phyloP scores from a whole-genome alignment of 2,329 filamentous ascomycete genomes.

The Penicillium brasilianum region DNA sequence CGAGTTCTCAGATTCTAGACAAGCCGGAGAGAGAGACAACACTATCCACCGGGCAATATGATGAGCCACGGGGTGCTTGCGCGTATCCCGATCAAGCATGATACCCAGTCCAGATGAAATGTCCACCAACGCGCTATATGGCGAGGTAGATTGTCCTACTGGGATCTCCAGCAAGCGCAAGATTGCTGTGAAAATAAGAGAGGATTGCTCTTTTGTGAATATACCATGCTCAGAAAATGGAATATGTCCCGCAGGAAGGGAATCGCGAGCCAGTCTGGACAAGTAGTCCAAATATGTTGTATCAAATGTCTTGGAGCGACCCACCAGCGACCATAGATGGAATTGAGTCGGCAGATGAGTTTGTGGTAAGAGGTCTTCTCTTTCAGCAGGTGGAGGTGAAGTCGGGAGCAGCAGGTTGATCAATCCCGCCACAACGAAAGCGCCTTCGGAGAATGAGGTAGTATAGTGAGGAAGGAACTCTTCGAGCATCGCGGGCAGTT shows the following conservation, averaged over 20 bases:
- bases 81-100: slow-evolving; percentile 87
- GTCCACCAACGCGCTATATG: slow-evolving; percentile 82
- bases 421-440: slow-evolving; percentile 87
- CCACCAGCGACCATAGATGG: slow-evolving; percentile 93
- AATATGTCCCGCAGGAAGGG: slow-evolving; percentile 73
- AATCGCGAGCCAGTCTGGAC: slow-evolving; percentile 84
- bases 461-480: slow-evolving; percentile 88
- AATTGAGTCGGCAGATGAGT: slow-evolving; percentile 93
- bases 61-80: slow-evolving; percentile 90
- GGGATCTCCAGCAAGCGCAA: slow-evolving; percentile 91
- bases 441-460: slow-evolving; percentile 87
- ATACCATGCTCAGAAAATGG: slow-evolving; percentile 86
- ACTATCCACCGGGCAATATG: slow-evolving; percentile 92
- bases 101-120: slow-evolving; percentile 80
- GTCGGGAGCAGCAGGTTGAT: slow-evolving; percentile 90
- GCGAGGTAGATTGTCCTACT: slow-evolving; percentile 91
- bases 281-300: slow-evolving; percentile 86
- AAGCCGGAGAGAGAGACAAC: slow-evolving; percentile 87
- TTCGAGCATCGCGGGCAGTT: slow-evolving; percentile 79
- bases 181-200: slow-evolving; percentile 89
- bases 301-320: slow-evolving; percentile 85
- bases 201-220: slow-evolving; percentile 89
- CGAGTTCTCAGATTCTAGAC: slow-evolving; percentile 76
- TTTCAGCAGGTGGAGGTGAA: slow-evolving; percentile 69
- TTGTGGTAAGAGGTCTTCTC: slow-evolving; percentile 79